phyloP scores from a whole-genome alignment of 2,329 filamentous ascomycete species.

The Reticulascus tulasneorum region DNA sequence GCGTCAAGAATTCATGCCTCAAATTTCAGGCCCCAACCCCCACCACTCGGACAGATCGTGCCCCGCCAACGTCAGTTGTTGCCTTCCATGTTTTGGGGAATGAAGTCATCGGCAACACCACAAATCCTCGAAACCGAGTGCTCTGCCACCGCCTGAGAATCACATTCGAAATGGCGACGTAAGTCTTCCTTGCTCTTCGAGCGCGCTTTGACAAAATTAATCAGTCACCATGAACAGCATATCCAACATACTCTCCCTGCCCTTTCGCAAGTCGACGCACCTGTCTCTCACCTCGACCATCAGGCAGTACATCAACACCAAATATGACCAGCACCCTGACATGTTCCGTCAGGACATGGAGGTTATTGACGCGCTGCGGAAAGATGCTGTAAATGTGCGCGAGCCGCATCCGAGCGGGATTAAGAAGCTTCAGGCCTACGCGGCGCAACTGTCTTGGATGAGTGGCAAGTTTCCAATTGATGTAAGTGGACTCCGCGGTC shows the following conservation, averaged over 20 bases:
- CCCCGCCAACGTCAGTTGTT: conserved; percentile 15
- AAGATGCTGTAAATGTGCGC: conserved; percentile 81
- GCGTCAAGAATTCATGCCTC: no score
- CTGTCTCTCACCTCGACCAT: conserved; percentile 78
- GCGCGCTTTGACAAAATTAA: background rate
- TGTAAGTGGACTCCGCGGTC: conserved; percentile 41
- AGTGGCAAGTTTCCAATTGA: conserved; percentile 95
- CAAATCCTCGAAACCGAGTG: background rate
- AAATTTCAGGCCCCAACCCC: background rate
- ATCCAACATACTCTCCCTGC: conserved; percentile 68
- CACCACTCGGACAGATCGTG: background rate
- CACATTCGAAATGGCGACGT: conserved; percentile 22
- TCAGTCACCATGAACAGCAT: conserved; percentile 16
- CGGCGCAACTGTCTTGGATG: conserved; percentile 89
- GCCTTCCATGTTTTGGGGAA: conserved; percentile 8
- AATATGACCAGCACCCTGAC: conserved; percentile 98
- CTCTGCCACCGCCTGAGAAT: no score
- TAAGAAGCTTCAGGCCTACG: conserved; percentile 84
- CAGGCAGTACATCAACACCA: conserved; percentile 91
- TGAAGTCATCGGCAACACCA: conserved; percentile 10
- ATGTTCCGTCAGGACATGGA: conserved; percentile 89
- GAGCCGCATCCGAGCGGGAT: conserved; percentile 86
- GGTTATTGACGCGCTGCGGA: conserved; percentile 76
- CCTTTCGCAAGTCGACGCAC: conserved; percentile 81
- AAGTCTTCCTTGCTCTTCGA: conserved; percentile 6